Conservation (phyloP, 108 stramenopile genomes). For the Epipyxis sp. region DNA sequence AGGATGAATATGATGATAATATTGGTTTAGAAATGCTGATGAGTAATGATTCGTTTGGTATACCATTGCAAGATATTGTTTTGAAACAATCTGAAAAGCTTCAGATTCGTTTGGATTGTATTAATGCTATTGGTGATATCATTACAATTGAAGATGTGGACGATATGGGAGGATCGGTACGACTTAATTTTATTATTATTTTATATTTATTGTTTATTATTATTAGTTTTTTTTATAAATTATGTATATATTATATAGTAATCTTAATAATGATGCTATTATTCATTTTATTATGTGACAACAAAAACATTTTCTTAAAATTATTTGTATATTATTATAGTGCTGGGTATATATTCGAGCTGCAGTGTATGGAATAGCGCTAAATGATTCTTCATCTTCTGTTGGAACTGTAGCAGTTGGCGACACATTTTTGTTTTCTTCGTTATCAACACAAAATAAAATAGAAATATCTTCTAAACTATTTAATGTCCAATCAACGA, state of each 20-base stretch:
- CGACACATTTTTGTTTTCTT: constrained; percentile 30
- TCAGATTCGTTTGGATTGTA: constrained; percentile 28
- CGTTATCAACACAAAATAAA: background rate
- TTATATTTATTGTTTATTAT: background rate
- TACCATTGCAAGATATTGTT: too few relatives aligned
- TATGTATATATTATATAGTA: too few relatives aligned
- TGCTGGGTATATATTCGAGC: constrained; percentile 30
- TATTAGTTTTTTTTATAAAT: too few relatives aligned
- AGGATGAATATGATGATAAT: background rate
- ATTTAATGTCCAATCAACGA: too few relatives aligned
- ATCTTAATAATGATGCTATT: too few relatives aligned
- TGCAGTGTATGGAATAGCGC: background rate
- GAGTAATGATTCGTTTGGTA: too few relatives aligned
- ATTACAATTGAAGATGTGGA: constrained; percentile 14
- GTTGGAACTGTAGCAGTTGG: constrained; percentile 14
- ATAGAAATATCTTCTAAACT: too few relatives aligned
- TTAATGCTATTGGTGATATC: constrained; percentile 25
- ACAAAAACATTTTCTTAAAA: too few relatives aligned
- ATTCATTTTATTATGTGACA: too few relatives aligned
- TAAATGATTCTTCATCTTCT: background rate
- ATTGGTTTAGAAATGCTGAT: background rate
- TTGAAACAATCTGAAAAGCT: too few relatives aligned
- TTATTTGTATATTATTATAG: too few relatives aligned
- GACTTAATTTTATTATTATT: background rate
- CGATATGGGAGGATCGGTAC: constrained; percentile 23